Evolutionary conservation across 164 flowering plant genomes (phyloP).

Genomic region (Aristolochia fimbriata): DNA sequence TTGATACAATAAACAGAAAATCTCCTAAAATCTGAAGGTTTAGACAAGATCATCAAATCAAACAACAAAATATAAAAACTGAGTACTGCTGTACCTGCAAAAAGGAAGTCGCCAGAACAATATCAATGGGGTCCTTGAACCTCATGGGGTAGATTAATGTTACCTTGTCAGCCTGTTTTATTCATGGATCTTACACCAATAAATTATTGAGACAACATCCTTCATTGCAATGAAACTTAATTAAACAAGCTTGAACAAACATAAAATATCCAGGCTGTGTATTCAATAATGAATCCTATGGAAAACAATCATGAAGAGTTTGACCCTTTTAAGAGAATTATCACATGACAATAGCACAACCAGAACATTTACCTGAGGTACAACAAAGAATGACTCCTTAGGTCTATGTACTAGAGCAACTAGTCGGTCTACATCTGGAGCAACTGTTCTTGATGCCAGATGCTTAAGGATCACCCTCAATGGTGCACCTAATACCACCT

Average conservation of each 20-base stretch:
- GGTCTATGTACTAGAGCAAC: conserved; percentile 93
- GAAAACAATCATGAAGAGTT: not conserved
- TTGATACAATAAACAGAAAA: not conserved
- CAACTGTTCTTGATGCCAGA: conserved; percentile 57
- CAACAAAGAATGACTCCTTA: conserved; percentile 74
- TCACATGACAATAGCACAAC: not conserved
- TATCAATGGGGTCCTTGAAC: conserved; percentile 78
- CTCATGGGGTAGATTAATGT: conserved; percentile 90
- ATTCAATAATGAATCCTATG: too few relatives aligned
- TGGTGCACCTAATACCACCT: conserved; percentile 94
- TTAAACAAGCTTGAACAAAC: too few relatives aligned
- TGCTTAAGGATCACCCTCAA: conserved; percentile 55
- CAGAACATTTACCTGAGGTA: conserved; percentile 56
- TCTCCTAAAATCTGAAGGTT: not conserved
- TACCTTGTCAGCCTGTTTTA: conserved; percentile 72
- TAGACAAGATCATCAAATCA: not conserved
- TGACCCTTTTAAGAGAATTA: conserved; percentile 1
- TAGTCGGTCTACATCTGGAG: conserved; percentile 46
- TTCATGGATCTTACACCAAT: too few relatives aligned
- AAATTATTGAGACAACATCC: too few relatives aligned
- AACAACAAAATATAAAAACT: not conserved
- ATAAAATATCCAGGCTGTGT: too few relatives aligned
- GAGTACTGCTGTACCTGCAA: conserved; percentile 48
- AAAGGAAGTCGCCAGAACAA: conserved; percentile 86
- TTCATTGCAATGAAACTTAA: too few relatives aligned